Conservation (phyloP, 306 rosid genomes). For the Sicyos baderoa region DNA sequence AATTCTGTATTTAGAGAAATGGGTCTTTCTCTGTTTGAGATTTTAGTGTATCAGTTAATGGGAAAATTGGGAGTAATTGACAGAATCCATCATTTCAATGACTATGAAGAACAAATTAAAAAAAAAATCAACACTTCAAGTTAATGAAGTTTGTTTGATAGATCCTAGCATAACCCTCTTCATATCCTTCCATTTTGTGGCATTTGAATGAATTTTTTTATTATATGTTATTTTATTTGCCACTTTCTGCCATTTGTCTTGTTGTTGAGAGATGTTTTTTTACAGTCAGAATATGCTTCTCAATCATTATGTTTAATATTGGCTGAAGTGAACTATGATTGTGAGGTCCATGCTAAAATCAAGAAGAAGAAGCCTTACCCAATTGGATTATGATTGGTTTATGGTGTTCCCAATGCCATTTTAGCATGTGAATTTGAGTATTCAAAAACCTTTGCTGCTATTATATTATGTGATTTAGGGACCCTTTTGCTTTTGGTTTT, state of each 20-base stretch:
- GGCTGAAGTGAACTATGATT: constrained; percentile 34
- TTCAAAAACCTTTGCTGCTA: constrained; percentile 24
- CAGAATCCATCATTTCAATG: constrained; percentile 2
- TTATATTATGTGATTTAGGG: constrained; percentile 23
- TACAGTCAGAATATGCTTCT: constrained; percentile 27
- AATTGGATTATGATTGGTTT: constrained; percentile 44
- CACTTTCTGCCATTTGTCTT: constrained; percentile 19
- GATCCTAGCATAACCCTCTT: not conserved
- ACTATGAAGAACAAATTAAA: constrained; percentile 7
- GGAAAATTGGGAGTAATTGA: not conserved
- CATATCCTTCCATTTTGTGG: not conserved
- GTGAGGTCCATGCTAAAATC: constrained; percentile 39
- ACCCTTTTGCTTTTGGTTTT: constrained; percentile 40
- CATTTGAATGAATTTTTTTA: not conserved
- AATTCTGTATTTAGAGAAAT: not conserved
- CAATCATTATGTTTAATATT: constrained; percentile 28
- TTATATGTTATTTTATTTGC: not conserved
- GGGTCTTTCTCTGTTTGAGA: not conserved
- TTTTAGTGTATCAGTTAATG: constrained; percentile 19
- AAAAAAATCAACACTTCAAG: not conserved
- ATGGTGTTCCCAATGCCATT: constrained; percentile 62
- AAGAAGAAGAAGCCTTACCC: constrained; percentile 44
- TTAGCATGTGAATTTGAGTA: constrained; percentile 36
- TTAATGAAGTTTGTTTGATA: not conserved
- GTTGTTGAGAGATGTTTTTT: constrained; percentile 14